A percentile compares a stretch with the other conserved stretches of the same genome.
Conservation (phyloP, 805 yeast species). For the Naumovozyma baii region DNA sequence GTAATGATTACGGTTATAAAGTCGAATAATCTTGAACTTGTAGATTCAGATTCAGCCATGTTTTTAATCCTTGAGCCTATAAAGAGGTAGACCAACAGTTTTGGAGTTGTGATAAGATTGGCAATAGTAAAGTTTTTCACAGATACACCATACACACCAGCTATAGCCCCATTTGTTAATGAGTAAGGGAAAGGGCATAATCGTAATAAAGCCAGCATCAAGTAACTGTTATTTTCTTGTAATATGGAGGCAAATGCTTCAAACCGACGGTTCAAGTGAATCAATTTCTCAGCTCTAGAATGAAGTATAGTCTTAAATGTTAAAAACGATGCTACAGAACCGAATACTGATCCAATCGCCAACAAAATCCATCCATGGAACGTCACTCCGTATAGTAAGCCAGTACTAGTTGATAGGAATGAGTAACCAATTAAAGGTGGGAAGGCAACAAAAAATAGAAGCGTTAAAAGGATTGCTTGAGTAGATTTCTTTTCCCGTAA, state of each 20-base stretch:
- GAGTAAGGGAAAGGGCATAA: slow-evolving; percentile 92
- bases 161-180: slow-evolving; percentile 83
- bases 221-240: slow-evolving; percentile 57
- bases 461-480: slow-evolving; percentile 37
- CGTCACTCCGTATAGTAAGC: slow-evolving; percentile 75
- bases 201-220: slow-evolving; percentile 61
- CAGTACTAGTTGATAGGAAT: slow-evolving; percentile 53
- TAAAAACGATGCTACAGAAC: slow-evolving; percentile 68
- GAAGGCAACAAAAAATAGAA: slow-evolving; percentile 63
- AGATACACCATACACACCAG: slow-evolving; percentile 71
- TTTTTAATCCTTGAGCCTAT: slow-evolving; percentile 67
- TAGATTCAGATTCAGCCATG: slow-evolving; percentile 50
- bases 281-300: slow-evolving; percentile 48
- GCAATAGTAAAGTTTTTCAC: slow-evolving; percentile 57
- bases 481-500: slow-evolving; percentile 36
- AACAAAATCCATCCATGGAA: slow-evolving; percentile 68
- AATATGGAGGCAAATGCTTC: slow-evolving; percentile 67
- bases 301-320: slow-evolving; percentile 52
- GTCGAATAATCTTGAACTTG: slow-evolving; percentile 49
- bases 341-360: slow-evolving; percentile 57
- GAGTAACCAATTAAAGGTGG: slow-evolving; percentile 89
- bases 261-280: slow-evolving; percentile 53
- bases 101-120: slow-evolving; percentile 70
- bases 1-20: slow-evolving; percentile 52
- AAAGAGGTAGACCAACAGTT: slow-evolving; percentile 63